Conservation (phyloP, 495 filamentous ascomycete species). For the Aspergillus funiculosus region DNA sequence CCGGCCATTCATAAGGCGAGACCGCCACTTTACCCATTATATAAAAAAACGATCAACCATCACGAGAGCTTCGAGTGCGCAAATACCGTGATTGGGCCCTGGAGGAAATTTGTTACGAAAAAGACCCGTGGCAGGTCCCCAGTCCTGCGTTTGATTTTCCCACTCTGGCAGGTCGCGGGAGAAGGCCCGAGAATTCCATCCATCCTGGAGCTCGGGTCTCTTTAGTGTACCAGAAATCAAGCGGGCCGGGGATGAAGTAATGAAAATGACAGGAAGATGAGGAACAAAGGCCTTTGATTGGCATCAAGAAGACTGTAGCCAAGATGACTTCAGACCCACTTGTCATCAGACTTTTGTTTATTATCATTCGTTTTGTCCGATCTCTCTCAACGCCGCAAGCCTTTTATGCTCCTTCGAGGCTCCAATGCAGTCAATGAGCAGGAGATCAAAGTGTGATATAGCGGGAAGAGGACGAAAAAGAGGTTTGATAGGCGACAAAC, state of each 20-base stretch:
- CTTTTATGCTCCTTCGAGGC: no score
- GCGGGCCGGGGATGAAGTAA: neutral
- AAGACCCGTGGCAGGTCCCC: neutral
- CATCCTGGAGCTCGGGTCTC: constrained; percentile 5
- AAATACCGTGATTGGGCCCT: constrained; percentile 1
- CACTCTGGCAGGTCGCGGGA: constrained; percentile 21
- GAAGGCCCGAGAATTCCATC: constrained; percentile 1
- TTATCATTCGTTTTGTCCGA: neutral
- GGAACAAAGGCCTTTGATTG: constrained; percentile 2
- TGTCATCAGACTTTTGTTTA: neutral
- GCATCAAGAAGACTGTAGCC: neutral
- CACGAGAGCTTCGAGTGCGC: neutral
- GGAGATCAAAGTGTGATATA: no score
- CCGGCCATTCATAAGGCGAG: constrained; percentile 4
- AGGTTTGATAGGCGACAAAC: no score
- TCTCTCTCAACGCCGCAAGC: neutral
- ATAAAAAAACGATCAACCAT: neutral
- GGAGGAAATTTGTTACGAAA: constrained; percentile 2
- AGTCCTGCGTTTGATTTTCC: constrained; percentile 19
- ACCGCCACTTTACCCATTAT: constrained; percentile 11
- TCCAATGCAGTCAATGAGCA: no score
- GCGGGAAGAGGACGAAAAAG: no score
- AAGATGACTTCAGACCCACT: neutral
- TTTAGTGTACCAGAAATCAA: constrained; percentile 6
- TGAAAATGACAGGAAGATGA: neutral